Percentiles rank a stretch among this genome's conserved stretches.
Evolutionary conservation across 768 basidiomycete species (phyloP).

Genomic region (Hygrocybe punicea): DNA sequence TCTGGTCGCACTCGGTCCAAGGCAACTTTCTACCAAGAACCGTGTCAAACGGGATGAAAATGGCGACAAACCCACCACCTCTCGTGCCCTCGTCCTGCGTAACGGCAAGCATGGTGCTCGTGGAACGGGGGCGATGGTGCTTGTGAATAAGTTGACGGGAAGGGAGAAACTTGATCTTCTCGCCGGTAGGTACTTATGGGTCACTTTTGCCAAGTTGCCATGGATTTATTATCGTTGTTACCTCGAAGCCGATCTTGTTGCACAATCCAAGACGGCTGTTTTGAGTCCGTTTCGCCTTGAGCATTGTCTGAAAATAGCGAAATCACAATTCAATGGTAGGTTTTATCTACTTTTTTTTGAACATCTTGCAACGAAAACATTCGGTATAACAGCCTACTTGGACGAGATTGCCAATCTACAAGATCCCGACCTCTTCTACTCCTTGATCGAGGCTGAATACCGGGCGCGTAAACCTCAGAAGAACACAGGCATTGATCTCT

Average conservation of each 20-base stretch:
- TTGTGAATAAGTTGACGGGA: slow-evolving; percentile 60
- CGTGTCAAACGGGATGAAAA: slow-evolving; percentile 46
- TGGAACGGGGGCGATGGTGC: slow-evolving; percentile 65
- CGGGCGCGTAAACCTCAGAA: slow-evolving; percentile 44
- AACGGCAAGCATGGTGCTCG: slow-evolving; percentile 71
- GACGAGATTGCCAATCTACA: slow-evolving; percentile 67
- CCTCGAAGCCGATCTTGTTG: slow-evolving; percentile 61
- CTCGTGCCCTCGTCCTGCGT: slow-evolving; percentile 69
- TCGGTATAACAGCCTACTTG: slow-evolving; percentile 47
- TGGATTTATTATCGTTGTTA: slow-evolving; percentile 10
- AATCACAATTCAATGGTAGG: slow-evolving; percentile 70
- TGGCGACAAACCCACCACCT: slow-evolving; percentile 58
- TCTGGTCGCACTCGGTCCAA: slow-evolving; percentile 55
- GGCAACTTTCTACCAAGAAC: slow-evolving; percentile 42
- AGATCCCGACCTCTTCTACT: slow-evolving; percentile 60
- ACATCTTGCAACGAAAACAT: neutral
- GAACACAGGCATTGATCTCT: slow-evolving; percentile 18
- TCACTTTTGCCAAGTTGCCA: neutral
- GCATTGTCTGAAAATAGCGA: slow-evolving; percentile 61
- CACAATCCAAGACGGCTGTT: slow-evolving; percentile 55
- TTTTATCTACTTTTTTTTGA: neutral
- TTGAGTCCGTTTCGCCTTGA: slow-evolving; percentile 63
- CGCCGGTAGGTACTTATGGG: slow-evolving; percentile 49
- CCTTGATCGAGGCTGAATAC: slow-evolving; percentile 56
- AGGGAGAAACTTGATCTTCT: slow-evolving; percentile 78